Evolutionary conservation across 768 basidiomycete genomes (phyloP), one percentile per base, ranked within the genome.

Genomic region (Infundibulicybe gibba): DNA sequence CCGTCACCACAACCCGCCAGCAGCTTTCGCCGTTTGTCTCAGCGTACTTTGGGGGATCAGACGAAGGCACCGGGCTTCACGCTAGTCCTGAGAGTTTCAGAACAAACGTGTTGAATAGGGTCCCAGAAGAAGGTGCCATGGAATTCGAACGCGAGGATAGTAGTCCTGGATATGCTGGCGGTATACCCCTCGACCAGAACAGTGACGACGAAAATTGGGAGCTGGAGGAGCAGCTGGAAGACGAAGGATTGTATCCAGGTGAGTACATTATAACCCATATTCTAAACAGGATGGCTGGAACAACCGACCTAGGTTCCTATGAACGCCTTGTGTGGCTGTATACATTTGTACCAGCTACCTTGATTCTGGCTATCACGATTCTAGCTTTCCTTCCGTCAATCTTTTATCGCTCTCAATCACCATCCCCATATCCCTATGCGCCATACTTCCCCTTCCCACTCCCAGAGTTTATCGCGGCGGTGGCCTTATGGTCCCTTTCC

Each of bases 381-480:
- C 68, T 86, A 20, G 78, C 79, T 1, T 39, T 68, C 5, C 62
- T 83, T 2, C 85, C 83, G 0, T 45, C 54, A 20, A 47, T 80
- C 32, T 64, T 74, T 17, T 85, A 82, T 66, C 74, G 71, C 12
- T 55, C 59, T 15, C 53, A 65, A 20, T 59, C 60, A 9, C 44
- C 53, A 3, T 54, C 59, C 32, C 49, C 57, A 2, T 73, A 70
- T 38, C 73, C 66, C 8, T 79, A 79, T 38, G 61, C 70, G 1
- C 66, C 70, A 1, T 68, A 70, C 59, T 75, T 85, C 55, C 80
- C 79, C 2, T 78, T 74, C 21, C 86, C 87, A 1, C 54, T 87
- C 14, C 80, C 84, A 10, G 86, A 90, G 61, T 54, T 88, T 14
- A 56, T 87, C 45, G 64, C 79, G 38, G 77, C 86, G 0, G 70